phyloP scores from a whole-genome alignment of 2,329 filamentous ascomycete species.

The Cytospora leucostoma region DNA sequence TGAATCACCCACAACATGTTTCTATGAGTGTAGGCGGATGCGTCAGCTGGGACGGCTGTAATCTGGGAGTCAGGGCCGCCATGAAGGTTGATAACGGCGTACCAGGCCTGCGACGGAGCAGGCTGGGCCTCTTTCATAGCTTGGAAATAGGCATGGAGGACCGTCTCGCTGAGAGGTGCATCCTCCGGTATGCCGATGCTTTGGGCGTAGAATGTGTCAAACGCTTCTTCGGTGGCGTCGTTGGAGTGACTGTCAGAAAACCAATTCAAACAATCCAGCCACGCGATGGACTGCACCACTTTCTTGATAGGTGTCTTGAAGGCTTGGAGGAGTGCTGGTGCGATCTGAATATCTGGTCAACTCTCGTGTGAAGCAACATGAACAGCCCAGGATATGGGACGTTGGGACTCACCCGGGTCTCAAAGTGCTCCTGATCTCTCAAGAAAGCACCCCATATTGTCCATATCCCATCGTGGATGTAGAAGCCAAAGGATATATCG shows the following conservation, averaged over 20 bases:
- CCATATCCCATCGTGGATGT: constrained; percentile 14
- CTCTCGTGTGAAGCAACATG: background rate
- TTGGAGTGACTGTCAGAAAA: constrained; percentile 17
- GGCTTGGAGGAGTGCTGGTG: constrained; percentile 6
- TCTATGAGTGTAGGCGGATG: constrained; percentile 44
- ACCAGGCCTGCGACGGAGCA: constrained; percentile 36
- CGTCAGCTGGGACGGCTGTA: constrained; percentile 31
- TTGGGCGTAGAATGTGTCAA: constrained; percentile 18
- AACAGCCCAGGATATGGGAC: background rate
- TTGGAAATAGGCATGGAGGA: constrained; percentile 9
- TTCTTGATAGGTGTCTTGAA: constrained; percentile 20
- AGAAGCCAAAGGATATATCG: constrained; percentile 14
- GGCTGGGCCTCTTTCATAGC: background rate
- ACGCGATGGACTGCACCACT: constrained; percentile 15
- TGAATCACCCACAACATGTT: constrained; percentile 52
- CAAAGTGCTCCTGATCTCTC: constrained; percentile 1
- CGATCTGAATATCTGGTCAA: background rate
- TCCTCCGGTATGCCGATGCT: constrained; percentile 16
- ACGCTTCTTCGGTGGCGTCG: constrained; percentile 17
- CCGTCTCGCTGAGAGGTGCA: constrained; percentile 2
- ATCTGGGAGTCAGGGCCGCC: constrained; percentile 44
- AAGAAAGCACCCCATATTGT: constrained; percentile 17
- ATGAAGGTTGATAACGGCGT: constrained; percentile 45
- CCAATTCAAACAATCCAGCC: constrained; percentile 15
- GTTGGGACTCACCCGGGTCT: constrained; percentile 1